These are phyloP conservation scores for Apiospora kogelbergensis DNA, from an alignment of 2,329 filamentous ascomycete species.

Conservation along the genomic window DNA sequence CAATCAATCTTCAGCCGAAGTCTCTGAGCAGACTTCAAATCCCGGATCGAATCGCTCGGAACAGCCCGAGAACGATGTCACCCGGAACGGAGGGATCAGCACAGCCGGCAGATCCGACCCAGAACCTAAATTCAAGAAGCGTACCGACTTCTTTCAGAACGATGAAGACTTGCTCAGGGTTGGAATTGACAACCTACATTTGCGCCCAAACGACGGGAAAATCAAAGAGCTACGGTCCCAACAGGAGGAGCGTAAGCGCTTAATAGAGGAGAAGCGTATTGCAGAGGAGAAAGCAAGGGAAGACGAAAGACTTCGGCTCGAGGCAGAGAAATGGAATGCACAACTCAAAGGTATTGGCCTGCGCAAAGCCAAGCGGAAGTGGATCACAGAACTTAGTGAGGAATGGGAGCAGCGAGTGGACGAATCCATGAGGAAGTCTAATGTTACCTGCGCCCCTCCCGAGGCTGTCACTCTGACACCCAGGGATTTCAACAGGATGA, in stretches of 20 bases:
- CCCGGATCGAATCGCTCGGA: background rate
- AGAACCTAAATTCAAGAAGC: conserved; percentile 1
- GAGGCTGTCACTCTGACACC: conserved; percentile 51
- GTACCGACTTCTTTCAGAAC: background rate
- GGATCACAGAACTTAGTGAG: conserved; percentile 4
- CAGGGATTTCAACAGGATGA: conserved; percentile 65
- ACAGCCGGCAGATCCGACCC: background rate
- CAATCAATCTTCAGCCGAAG: background rate
- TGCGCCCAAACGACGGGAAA: background rate
- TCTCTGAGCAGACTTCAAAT: background rate
- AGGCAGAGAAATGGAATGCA: background rate
- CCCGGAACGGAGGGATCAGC: background rate
- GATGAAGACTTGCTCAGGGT: background rate
- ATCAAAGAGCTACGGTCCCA: background rate
- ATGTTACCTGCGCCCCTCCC: conserved; percentile 19
- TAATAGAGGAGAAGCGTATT: background rate
- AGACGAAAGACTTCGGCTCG: background rate
- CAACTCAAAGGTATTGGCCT: background rate
- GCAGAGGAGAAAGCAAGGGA: conserved; percentile 1
- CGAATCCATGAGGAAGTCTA: background rate
- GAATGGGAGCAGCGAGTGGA: conserved; percentile 7
- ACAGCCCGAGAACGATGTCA: background rate
- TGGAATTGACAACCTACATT: background rate
- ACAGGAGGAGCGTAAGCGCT: background rate
- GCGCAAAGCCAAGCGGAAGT: conserved; percentile 1